Evolutionary conservation across 2,329 filamentous ascomycete genomes (phyloP).

Genomic region (Sarocladium brachiariae): DNA sequence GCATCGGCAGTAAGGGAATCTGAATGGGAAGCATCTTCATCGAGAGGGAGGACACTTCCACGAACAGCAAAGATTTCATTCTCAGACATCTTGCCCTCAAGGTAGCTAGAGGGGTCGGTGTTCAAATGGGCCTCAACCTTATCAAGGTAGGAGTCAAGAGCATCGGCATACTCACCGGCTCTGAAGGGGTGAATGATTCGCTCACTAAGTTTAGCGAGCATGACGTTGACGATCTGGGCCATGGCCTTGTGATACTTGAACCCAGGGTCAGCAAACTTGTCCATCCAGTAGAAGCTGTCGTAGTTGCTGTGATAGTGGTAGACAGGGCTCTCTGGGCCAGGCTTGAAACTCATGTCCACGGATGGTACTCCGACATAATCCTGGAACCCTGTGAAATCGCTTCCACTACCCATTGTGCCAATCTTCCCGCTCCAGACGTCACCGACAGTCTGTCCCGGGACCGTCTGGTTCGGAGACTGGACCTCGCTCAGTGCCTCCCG

Average conservation of each 20-base stretch:
- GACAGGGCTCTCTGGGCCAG: conserved; percentile 40
- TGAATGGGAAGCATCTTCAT: conserved; percentile 16
- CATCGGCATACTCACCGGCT: conserved; percentile 56
- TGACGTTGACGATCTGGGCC: conserved; percentile 57
- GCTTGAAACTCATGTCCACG: conserved; percentile 55
- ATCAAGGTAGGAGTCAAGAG: conserved; percentile 45
- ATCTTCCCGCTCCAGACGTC: conserved; percentile 61
- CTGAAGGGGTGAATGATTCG: conserved; percentile 56
- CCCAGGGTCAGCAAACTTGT: conserved; percentile 64
- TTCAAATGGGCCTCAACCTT: conserved; percentile 33
- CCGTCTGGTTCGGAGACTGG: conserved; percentile 69
- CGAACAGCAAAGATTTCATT: conserved; percentile 25
- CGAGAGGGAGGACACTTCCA: conserved; percentile 16
- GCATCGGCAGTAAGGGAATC: conserved; percentile 30
- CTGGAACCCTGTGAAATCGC: conserved; percentile 70
- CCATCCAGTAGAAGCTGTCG: conserved; percentile 87
- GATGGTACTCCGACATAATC: conserved; percentile 63
- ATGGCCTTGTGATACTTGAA: conserved; percentile 61
- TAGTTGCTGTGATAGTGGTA: conserved; percentile 91
- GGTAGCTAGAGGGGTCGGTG: neutral
- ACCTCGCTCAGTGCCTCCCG: conserved; percentile 59
- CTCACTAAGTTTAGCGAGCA: conserved; percentile 55
- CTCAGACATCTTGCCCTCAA: conserved; percentile 31
- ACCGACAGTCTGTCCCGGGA: conserved; percentile 61
- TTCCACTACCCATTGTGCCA: conserved; percentile 62